These are phyloP conservation scores for Penicillium sp. DNA, from an alignment of 2,329 filamentous ascomycete genomes.

Conservation along the genomic window DNA sequence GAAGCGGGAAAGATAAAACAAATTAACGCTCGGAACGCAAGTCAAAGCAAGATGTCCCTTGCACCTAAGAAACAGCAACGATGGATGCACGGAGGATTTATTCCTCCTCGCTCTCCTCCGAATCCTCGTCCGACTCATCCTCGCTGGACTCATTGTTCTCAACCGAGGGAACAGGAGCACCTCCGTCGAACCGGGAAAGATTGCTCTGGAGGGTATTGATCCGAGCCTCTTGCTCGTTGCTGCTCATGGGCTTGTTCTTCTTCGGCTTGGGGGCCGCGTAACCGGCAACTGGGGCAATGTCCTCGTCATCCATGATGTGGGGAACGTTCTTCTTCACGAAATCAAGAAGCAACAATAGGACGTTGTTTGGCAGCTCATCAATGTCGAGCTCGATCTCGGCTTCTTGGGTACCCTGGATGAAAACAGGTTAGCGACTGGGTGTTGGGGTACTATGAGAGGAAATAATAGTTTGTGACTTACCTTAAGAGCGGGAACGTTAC, in stretches of 20 bases:
- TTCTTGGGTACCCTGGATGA: constrained; percentile 42
- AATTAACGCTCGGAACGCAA: constrained; percentile 25
- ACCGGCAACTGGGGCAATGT: constrained; percentile 36
- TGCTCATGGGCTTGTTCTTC: constrained; percentile 56
- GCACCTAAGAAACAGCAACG: background rate
- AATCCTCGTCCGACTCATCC: constrained; percentile 48
- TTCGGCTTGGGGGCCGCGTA: constrained; percentile 44
- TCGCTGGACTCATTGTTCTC: constrained; percentile 48
- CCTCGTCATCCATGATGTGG: constrained; percentile 45
- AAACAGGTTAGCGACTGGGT: constrained; percentile 9
- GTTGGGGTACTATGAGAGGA: background rate
- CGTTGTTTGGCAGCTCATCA: constrained; percentile 50
- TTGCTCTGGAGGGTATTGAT: constrained; percentile 51
- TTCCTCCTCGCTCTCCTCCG: constrained; percentile 53
- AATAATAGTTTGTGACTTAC: constrained; percentile 34
- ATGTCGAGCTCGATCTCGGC: constrained; percentile 52
- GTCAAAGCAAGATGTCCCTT: constrained; percentile 16
- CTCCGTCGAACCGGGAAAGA: constrained; percentile 47
- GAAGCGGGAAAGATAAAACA: background rate
- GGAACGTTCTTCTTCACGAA: constrained; percentile 51
- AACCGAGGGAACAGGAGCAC: constrained; percentile 44
- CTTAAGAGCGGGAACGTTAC: constrained; percentile 73
- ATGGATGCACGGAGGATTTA: constrained; percentile 25
- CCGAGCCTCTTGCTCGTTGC: constrained; percentile 52
- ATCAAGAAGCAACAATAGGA: constrained; percentile 46